A percentile compares a stretch with the other conserved stretches of the same genome.
phyloP scores from a whole-genome alignment of 148 eudicot genomes.

The Heliosperma pusillum region DNA sequence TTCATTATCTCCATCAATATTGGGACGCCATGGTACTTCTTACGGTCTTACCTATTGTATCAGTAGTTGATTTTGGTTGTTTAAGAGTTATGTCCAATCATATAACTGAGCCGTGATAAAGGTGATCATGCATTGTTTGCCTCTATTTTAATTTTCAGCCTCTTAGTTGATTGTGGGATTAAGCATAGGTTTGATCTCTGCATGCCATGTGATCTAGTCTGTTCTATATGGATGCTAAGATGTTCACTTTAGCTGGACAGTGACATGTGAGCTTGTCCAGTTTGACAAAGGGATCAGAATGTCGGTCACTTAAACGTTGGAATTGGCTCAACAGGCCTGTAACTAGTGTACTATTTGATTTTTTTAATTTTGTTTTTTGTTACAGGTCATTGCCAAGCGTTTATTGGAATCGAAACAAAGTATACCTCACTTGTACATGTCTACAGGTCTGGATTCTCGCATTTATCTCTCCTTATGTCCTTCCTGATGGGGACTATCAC shows the following conservation, averaged over 20 bases:
- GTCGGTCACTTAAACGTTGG: neutral
- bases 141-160: neutral
- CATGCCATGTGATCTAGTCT: neutral
- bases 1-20: neutral
- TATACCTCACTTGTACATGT: conserved; percentile 80
- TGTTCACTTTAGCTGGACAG: neutral
- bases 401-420: conserved; percentile 91
- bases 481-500: neutral
- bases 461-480: neutral
- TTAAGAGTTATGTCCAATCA: neutral
- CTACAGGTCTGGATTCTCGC: conserved; percentile 49
- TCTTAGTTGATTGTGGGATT: neutral
- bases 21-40: neutral
- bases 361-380: too few species aligned
- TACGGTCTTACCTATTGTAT: neutral
- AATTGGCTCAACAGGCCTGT: neutral
- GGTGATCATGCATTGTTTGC: neutral
- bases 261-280: neutral
- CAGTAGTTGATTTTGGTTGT: neutral
- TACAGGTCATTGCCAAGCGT: conserved; percentile 85
- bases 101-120: too few species aligned
- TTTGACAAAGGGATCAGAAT: too few species aligned
- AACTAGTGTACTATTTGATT: too few species aligned
- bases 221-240: neutral
- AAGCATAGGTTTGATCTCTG: neutral